phyloP scores from a whole-genome alignment of 106 monocot species.

The Dendrobium officinale region DNA sequence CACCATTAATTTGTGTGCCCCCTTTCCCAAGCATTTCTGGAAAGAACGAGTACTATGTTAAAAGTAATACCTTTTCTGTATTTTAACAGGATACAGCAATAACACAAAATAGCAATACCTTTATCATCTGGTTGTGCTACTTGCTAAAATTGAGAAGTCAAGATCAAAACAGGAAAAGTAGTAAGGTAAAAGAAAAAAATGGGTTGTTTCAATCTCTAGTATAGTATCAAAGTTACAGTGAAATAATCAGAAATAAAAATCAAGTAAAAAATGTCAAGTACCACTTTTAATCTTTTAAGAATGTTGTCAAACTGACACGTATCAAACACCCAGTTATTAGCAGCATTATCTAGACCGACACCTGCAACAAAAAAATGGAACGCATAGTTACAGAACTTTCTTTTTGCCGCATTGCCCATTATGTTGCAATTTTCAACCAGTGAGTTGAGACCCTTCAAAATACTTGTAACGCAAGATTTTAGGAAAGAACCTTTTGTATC shows the following conservation, averaged over 20 bases:
- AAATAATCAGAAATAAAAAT: not conserved
- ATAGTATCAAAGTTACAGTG: not conserved
- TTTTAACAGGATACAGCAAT: not conserved
- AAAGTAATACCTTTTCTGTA: slow-evolving; percentile 1
- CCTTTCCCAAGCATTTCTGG: slow-evolving; percentile 23
- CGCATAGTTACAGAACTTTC: not conserved
- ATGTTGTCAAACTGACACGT: slow-evolving; percentile 96
- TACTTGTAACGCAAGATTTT: not conserved
- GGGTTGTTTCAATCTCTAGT: not conserved
- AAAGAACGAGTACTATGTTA: not conserved
- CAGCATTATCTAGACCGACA: slow-evolving; percentile 62
- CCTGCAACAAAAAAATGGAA: slow-evolving; percentile 29
- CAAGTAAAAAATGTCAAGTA: slow-evolving; percentile 7
- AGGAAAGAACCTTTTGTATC: slow-evolving; percentile 65
- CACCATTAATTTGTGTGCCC: slow-evolving; percentile 10
- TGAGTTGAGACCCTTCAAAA: not conserved
- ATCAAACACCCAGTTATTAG: slow-evolving; percentile 84
- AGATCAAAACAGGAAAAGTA: not conserved
- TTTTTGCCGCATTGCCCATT: not conserved
- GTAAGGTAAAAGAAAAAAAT: not conserved
- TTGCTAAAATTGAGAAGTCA: slow-evolving; percentile 44
- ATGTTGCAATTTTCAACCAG: not conserved
- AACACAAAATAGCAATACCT: slow-evolving; percentile 28
- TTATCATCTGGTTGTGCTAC: slow-evolving; percentile 40
- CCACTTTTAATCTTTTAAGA: slow-evolving; percentile 92